These are phyloP conservation scores for Talaromyces ruber DNA, from an alignment of 495 filamentous ascomycete species.

Conservation along the genomic window DNA sequence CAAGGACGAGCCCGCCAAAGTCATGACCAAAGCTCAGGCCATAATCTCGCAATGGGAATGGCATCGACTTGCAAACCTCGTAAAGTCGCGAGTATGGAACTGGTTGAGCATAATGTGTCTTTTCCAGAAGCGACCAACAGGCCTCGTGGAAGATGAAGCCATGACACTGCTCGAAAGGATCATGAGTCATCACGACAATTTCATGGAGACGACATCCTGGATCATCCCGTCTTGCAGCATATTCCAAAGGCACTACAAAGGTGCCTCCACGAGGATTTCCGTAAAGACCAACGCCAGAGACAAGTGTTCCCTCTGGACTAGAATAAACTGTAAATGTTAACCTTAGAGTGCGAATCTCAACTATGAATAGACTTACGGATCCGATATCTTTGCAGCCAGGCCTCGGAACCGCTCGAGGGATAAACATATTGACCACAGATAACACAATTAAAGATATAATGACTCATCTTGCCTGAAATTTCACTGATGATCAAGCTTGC, in stretches of 20 bases:
- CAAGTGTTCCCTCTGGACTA: not conserved
- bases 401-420: not conserved
- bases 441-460: not conserved
- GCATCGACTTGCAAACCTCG: conserved; percentile 4
- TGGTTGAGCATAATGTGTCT: not conserved
- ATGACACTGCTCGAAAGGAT: not conserved
- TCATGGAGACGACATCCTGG: not conserved
- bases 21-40: not conserved
- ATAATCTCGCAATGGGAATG: not conserved
- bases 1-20: not conserved
- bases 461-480: not conserved
- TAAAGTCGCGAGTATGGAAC: not conserved
- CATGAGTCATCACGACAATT: not conserved
- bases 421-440: not conserved
- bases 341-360: not conserved
- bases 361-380: not conserved
- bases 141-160: conserved; percentile 3
- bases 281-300: conserved; percentile 1
- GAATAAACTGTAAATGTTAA: not conserved
- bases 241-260: not conserved
- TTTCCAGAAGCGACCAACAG: not conserved
- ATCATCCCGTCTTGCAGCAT: not conserved
- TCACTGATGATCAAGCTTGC: not conserved
- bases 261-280: not conserved
- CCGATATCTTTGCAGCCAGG: not conserved